A percentile compares a stretch with the other conserved stretches of the same genome.
Evolutionary conservation across 371 early-diverging fungal species (phyloP).

Genomic region (Mucor piriformis): DNA sequence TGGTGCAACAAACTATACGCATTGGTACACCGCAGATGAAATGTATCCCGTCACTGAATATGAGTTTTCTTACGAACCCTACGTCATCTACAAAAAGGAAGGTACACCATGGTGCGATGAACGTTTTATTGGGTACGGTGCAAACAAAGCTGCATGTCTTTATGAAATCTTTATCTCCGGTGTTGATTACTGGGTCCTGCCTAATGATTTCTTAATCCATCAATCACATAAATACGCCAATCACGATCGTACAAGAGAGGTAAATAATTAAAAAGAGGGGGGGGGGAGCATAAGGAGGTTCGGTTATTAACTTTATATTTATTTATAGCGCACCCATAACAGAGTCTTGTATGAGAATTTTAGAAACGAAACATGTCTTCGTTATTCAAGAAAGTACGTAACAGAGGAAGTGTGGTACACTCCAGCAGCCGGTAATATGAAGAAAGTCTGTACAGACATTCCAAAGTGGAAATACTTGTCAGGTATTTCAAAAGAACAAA

Average conservation of each 20-base stretch:
- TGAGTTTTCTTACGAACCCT: slow-evolving; percentile 61
- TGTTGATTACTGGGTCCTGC: slow-evolving; percentile 57
- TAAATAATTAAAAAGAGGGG: slow-evolving; percentile 16
- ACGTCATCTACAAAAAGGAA: slow-evolving; percentile 54
- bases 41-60: slow-evolving; percentile 55
- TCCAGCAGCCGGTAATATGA: slow-evolving; percentile 53
- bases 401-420: slow-evolving; percentile 55
- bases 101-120: slow-evolving; percentile 65
- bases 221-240: slow-evolving; percentile 61
- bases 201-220: slow-evolving; percentile 61
- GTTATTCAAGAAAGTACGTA: slow-evolving; percentile 64
- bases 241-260: slow-evolving; percentile 55
- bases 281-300: neutral
- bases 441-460: slow-evolving; percentile 46
- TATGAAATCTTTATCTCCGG: slow-evolving; percentile 64
- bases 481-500: slow-evolving; percentile 28
- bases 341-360: slow-evolving; percentile 64
- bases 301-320: neutral
- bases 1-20: slow-evolving; percentile 54
- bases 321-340: slow-evolving; percentile 60
- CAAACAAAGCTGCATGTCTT: slow-evolving; percentile 66
- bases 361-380: slow-evolving; percentile 66
- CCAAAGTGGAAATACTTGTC: slow-evolving; percentile 37
- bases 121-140: slow-evolving; percentile 65
- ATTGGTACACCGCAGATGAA: slow-evolving; percentile 47